A percentile compares a stretch with the other conserved stretches of the same genome.
phyloP scores from a whole-genome alignment of 371 early-diverging fungal genomes.

The Astathelohania contejeani region DNA sequence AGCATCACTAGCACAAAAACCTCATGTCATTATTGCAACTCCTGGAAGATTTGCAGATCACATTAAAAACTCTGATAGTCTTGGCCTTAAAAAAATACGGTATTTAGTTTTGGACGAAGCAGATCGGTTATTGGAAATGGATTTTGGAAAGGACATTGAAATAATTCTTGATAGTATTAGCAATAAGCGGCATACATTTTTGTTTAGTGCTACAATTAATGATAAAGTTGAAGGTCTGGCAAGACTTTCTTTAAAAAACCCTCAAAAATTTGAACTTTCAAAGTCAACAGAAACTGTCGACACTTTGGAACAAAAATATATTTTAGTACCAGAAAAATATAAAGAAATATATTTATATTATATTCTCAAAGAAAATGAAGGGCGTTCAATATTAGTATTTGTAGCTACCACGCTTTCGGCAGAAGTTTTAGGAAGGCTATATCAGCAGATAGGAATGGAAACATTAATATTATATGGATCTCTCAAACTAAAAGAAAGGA shows the following conservation, averaged over 20 bases:
- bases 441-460: constrained; percentile 69
- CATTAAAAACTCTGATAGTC: constrained; percentile 61
- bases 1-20: constrained; percentile 65
- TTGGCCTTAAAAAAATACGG: constrained; percentile 66
- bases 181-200: constrained; percentile 62
- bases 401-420: constrained; percentile 86
- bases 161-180: constrained; percentile 54
- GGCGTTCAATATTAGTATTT: constrained; percentile 65
- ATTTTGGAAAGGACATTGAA: constrained; percentile 74
- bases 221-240: constrained; percentile 58
- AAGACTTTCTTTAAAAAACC: constrained; percentile 65
- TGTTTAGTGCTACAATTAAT: constrained; percentile 56
- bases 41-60: constrained; percentile 89
- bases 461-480: constrained; percentile 67
- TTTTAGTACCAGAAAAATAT: constrained; percentile 76
- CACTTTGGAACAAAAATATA: constrained; percentile 67
- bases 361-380: constrained; percentile 53
- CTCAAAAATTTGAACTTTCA: constrained; percentile 70
- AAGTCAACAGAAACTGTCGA: constrained; percentile 71
- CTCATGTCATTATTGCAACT: constrained; percentile 86
- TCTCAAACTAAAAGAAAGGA: constrained; percentile 73
- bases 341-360: constrained; percentile 69
- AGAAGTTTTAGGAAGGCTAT: constrained; percentile 67
- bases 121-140: constrained; percentile 82
- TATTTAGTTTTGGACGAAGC: constrained; percentile 95